Evolutionary conservation across 2,329 filamentous ascomycete genomes (phyloP).

Genomic region (Sordariomycetes sp.): DNA sequence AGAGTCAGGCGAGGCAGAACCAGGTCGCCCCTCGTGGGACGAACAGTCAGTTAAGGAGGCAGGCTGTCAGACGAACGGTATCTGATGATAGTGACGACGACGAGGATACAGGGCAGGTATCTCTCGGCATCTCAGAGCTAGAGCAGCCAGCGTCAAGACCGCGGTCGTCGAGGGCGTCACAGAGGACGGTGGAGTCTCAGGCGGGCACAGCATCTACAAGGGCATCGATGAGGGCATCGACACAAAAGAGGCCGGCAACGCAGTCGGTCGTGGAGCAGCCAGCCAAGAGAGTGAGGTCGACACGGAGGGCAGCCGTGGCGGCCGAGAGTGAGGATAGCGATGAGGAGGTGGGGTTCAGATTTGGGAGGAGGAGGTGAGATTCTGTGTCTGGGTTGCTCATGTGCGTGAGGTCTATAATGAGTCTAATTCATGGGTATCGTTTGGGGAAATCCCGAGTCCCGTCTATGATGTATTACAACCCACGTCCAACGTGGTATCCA

Average conservation of each 20-base stretch:
- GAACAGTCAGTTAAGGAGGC: constrained; percentile 5
- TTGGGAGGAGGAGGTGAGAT: constrained; percentile 35
- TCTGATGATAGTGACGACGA: constrained; percentile 27
- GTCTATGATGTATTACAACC: neutral
- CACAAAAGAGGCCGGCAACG: constrained; percentile 21
- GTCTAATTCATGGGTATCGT: constrained; percentile 2
- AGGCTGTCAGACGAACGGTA: constrained; percentile 14
- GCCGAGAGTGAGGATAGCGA: constrained; percentile 36
- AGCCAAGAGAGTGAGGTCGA: constrained; percentile 20
- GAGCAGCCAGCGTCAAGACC: constrained; percentile 6
- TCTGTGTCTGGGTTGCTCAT: neutral
- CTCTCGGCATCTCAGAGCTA: constrained; percentile 13
- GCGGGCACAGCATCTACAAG: neutral
- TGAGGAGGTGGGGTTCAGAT: constrained; percentile 45
- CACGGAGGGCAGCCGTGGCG: constrained; percentile 21
- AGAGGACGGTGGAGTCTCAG: constrained; percentile 12
- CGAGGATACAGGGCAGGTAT: constrained; percentile 9
- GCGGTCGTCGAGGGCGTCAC: constrained; percentile 10
- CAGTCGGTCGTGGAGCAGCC: constrained; percentile 17
- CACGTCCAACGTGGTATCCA: constrained; percentile 1
- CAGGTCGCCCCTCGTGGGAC: constrained; percentile 7
- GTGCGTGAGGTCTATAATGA: neutral
- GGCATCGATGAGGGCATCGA: neutral
- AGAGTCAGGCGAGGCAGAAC: constrained; percentile 10
- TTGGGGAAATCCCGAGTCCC: neutral